phyloP scores from a whole-genome alignment of 1,284 basidiomycete genomes.

The Apiotrichum mycotoxinovorans region DNA sequence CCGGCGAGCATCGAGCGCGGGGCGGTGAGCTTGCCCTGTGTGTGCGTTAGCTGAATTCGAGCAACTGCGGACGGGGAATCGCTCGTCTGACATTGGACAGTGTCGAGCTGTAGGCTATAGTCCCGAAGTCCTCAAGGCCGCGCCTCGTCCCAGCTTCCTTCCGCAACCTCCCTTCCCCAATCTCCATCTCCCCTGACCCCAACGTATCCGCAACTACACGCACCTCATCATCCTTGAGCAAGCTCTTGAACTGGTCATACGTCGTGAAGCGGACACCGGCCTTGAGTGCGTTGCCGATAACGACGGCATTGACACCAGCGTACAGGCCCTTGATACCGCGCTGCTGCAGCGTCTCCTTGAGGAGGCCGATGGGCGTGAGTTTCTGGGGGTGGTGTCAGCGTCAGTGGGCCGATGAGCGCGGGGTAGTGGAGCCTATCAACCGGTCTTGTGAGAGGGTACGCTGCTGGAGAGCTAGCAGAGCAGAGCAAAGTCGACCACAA shows the following conservation, averaged over 20 bases:
- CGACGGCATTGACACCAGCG: conserved; percentile 78
- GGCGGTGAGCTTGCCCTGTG: conserved; percentile 81
- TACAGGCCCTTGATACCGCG: conserved; percentile 76
- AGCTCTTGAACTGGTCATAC: conserved; percentile 87
- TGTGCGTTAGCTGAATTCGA: not conserved
- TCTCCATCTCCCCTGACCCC: too few species aligned
- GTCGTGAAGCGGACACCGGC: conserved; percentile 92
- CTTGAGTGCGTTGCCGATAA: conserved; percentile 85
- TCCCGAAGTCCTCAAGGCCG: too few species aligned
- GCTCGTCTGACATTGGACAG: too few species aligned
- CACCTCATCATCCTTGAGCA: conserved; percentile 78
- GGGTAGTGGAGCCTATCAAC: too few species aligned
- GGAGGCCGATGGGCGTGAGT: conserved; percentile 65
- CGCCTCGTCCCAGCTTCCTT: too few species aligned
- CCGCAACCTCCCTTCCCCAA: too few species aligned
- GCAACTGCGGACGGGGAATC: too few species aligned
- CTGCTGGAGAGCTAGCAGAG: too few species aligned
- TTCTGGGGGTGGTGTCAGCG: conserved; percentile 53
- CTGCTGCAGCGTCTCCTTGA: conserved; percentile 64
- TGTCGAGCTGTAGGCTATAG: too few species aligned
- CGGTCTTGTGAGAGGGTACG: too few species aligned
- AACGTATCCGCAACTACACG: conserved; percentile 17
- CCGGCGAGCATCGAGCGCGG: conserved; percentile 82
- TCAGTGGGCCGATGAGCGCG: not conserved
- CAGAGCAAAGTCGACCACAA: too few species aligned